Conservation (phyloP, 176 grass and related monocot species). For the Aegilops tauschii region DNA sequence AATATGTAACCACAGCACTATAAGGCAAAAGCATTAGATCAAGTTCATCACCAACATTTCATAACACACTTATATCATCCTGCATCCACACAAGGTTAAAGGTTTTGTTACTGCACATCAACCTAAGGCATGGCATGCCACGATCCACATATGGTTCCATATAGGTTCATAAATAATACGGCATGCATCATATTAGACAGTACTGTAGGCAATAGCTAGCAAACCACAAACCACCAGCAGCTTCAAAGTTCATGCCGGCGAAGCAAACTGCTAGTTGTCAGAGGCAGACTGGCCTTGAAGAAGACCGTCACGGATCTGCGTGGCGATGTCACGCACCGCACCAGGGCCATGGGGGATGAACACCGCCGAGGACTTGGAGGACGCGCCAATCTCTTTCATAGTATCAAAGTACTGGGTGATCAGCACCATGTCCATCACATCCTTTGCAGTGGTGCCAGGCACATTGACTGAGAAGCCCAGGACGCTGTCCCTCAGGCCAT, state of each 20-base stretch:
- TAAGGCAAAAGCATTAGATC: not conserved
- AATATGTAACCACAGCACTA: not conserved
- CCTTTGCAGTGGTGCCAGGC: conserved; percentile 75
- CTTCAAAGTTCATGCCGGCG: not conserved
- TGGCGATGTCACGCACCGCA: conserved; percentile 62
- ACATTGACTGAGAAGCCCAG: conserved; percentile 73
- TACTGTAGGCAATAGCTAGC: not conserved
- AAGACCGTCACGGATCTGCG: conserved; percentile 75
- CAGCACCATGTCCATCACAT: conserved; percentile 95
- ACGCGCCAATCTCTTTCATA: conserved; percentile 84
- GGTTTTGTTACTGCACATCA: not conserved
- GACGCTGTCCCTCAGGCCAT: conserved; percentile 79
- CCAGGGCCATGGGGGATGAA: conserved; percentile 85
- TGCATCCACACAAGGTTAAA: not conserved
- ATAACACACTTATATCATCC: not conserved
- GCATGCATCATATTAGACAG: not conserved
- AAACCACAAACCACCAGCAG: conserved; percentile 3
- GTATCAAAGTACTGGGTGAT: conserved; percentile 91
- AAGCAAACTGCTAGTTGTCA: not conserved
- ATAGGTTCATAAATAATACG: not conserved
- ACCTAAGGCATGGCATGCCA: not conserved
- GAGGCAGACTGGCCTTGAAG: conserved; percentile 44
- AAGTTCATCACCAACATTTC: not conserved
- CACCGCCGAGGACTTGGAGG: conserved; percentile 63
- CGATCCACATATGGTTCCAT: not conserved